Evolutionary conservation across 176 grass and related monocot species (phyloP).

Genomic region (Aegilops speltoides): DNA sequence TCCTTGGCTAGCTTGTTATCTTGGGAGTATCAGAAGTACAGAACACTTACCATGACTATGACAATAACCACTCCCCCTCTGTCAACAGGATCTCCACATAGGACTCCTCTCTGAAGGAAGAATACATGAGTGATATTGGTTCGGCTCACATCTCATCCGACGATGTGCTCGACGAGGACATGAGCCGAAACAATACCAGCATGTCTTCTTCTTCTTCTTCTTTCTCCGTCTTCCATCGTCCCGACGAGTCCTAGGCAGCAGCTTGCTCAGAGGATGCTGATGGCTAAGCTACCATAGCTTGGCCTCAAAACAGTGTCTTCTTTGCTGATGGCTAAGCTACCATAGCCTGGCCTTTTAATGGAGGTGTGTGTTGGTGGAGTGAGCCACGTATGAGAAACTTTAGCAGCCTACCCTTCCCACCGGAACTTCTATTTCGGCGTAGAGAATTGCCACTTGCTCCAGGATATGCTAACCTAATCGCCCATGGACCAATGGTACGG

Average conservation of each 20-base stretch:
- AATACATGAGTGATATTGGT: conserved; percentile 77
- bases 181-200: conserved; percentile 67
- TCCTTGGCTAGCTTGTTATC: not conserved
- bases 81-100: not conserved
- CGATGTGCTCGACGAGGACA: conserved; percentile 12
- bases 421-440: not conserved
- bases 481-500: not conserved
- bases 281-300: no score
- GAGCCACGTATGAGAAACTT: conserved; percentile 26
- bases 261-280: not conserved
- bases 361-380: conserved; percentile 9
- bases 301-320: not conserved
- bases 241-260: not conserved
- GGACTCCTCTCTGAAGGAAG: conserved; percentile 36
- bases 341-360: conserved; percentile 31
- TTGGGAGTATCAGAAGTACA: not conserved
- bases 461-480: conserved; percentile 22
- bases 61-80: not conserved
- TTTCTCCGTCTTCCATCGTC: not conserved
- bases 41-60: not conserved
- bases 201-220: conserved; percentile 68
- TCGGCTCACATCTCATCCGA: conserved; percentile 51
- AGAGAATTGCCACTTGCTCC: conserved; percentile 17
- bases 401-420: not conserved
- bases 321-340: not conserved